Conservation (phyloP, 2,329 filamentous ascomycete genomes). For the Cladosporium sp. region DNA sequence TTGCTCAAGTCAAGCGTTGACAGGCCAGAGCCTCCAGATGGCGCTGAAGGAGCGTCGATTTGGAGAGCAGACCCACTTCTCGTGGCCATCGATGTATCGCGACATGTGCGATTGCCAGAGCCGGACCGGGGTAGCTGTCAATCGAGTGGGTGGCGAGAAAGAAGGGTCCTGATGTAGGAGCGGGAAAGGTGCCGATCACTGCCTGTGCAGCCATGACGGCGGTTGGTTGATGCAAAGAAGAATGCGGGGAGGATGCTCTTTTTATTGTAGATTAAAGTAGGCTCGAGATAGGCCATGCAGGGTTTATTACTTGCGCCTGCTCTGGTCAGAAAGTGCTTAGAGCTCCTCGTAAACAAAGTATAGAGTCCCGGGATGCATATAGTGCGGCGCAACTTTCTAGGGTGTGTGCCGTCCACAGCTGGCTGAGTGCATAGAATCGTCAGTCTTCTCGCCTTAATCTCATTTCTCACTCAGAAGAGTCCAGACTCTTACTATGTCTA, state of each 20-base stretch:
- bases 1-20: not conserved
- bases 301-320: not conserved
- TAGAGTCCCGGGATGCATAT: no score
- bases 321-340: not conserved
- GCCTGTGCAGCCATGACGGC: conserved; percentile 2
- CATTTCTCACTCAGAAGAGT: no score
- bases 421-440: no score
- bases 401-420: no score
- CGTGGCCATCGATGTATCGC: conserved; percentile 2
- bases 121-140: not conserved
- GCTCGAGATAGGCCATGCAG: not conserved
- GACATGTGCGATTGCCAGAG: not conserved
- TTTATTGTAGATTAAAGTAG: no score
- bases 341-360: no score
- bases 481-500: no score
- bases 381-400: no score
- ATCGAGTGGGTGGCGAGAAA: not conserved
- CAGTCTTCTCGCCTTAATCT: no score
- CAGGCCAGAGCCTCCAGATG: not conserved
- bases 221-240: not conserved
- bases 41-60: not conserved
- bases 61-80: not conserved
- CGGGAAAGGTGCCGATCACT: conserved; percentile 6
- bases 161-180: conserved; percentile 6
- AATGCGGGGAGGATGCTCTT: not conserved